Percentiles rank a stretch among this genome's conserved stretches.
These are phyloP conservation scores for Megacollybia marginata DNA, from an alignment of 768 basidiomycete genomes.

Conservation along the genomic window DNA sequence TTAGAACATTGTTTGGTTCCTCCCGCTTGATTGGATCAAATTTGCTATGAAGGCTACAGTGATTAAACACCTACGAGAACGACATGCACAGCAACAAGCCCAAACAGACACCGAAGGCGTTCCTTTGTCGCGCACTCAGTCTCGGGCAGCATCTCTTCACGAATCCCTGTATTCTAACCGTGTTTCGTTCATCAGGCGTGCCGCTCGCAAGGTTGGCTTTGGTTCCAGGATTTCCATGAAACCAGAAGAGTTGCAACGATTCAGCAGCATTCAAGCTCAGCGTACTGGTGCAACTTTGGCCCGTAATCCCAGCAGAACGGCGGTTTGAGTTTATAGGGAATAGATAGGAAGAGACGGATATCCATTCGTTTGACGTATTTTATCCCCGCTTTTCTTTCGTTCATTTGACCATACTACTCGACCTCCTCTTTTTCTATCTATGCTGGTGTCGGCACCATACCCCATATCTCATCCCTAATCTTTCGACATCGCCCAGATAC, in stretches of 20 bases:
- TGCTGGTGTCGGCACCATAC: no score
- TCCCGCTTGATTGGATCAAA: slow-evolving; percentile 93
- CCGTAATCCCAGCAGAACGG: slow-evolving; percentile 65
- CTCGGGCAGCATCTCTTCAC: slow-evolving; percentile 84
- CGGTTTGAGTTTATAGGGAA: slow-evolving; percentile 7
- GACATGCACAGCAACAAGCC: slow-evolving; percentile 37
- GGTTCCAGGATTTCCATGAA: slow-evolving; percentile 73
- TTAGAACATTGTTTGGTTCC: slow-evolving; percentile 93
- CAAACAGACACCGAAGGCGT: slow-evolving; percentile 42
- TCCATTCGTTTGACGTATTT: no score
- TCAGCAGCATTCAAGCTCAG: slow-evolving; percentile 81
- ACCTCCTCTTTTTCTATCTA: no score
- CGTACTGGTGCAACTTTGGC: slow-evolving; percentile 72
- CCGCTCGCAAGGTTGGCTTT: slow-evolving; percentile 84
- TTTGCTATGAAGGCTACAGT: slow-evolving; percentile 93
- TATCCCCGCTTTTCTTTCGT: no score
- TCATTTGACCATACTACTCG: no score
- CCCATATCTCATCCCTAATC: no score
- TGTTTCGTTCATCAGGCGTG: slow-evolving; percentile 87
- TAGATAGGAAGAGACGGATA: no score
- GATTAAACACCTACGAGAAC: slow-evolving; percentile 76
- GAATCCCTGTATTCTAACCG: slow-evolving; percentile 94
- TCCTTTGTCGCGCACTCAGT: slow-evolving; percentile 80
- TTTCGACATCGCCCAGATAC: no score
- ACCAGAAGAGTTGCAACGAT: slow-evolving; percentile 79